These are phyloP conservation scores for Vitellaria paradoxa DNA, from an alignment of 179 eudicot genomes.

Conservation along the genomic window DNA sequence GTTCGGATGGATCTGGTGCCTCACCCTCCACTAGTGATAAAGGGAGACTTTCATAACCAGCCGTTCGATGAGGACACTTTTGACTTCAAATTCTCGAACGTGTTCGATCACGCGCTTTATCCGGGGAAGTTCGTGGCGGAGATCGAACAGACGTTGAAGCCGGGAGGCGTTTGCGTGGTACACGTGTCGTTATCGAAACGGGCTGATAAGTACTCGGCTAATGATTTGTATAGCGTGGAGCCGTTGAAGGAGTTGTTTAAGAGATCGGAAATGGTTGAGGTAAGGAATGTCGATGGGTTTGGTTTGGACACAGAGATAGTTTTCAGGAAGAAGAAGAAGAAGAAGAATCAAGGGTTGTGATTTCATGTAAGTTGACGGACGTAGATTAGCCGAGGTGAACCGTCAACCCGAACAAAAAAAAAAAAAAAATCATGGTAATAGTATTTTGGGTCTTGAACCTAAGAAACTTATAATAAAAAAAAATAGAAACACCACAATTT, in stretches of 20 bases:
- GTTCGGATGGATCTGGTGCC: constrained; percentile 77
- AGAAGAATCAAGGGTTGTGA: neutral
- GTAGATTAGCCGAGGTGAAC: too few species aligned
- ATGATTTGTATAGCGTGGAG: constrained; percentile 60
- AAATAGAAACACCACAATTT: too few species aligned
- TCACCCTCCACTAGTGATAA: constrained; percentile 61
- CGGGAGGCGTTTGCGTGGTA: constrained; percentile 66
- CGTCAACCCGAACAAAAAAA: too few species aligned
- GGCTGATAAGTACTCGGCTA: constrained; percentile 79
- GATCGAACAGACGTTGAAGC: constrained; percentile 76
- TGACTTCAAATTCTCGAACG: constrained; percentile 76
- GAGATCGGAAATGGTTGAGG: constrained; percentile 42
- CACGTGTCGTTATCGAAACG: constrained; percentile 58
- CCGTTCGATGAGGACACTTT: constrained; percentile 59
- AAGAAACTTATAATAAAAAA: too few species aligned
- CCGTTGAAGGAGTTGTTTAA: constrained; percentile 51
- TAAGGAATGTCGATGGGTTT: constrained; percentile 61
- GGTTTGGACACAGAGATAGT: constrained; percentile 76
- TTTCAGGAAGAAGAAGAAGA: constrained; percentile 47
- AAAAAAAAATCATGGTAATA: too few species aligned
- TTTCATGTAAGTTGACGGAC: neutral
- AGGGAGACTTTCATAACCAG: constrained; percentile 72
- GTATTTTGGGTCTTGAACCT: too few species aligned
- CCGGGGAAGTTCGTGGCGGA: constrained; percentile 65
- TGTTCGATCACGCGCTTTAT: constrained; percentile 79